These are phyloP conservation scores for Coelastrella sp. DNA, from an alignment of 139 green algal genomes.

Conservation along the genomic window DNA sequence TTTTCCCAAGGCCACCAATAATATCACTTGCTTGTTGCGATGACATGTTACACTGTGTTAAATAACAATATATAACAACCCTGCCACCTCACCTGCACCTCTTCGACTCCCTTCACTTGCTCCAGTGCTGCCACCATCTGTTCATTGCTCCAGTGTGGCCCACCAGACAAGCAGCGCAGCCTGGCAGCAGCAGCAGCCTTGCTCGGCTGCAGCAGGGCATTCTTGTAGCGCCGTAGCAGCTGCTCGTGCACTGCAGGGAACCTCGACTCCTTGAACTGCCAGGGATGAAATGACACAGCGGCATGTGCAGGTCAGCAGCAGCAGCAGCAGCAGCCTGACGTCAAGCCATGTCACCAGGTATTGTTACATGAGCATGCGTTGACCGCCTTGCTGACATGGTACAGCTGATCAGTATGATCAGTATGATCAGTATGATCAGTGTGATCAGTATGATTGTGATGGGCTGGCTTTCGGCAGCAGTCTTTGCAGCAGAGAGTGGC, in stretches of 20 bases:
- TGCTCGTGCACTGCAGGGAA: conserved; percentile 81
- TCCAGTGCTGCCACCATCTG: conserved; percentile 54
- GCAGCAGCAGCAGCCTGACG: neutral
- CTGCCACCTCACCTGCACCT: conserved; percentile 43
- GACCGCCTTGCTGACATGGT: neutral
- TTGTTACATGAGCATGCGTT: neutral
- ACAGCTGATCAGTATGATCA: neutral
- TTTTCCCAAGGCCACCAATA: neutral
- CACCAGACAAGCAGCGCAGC: conserved; percentile 67
- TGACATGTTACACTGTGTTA: neutral
- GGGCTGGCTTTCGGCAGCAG: too few species aligned
- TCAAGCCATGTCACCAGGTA: neutral
- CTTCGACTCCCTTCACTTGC: conserved; percentile 39
- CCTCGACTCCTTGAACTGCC: neutral
- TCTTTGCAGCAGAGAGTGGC: too few species aligned
- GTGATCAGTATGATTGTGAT: too few species aligned
- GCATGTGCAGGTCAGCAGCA: neutral
- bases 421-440: too few species aligned
- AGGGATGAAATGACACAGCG: neutral
- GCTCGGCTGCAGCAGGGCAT: conserved; percentile 83
- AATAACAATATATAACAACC: neutral
- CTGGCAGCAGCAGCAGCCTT: conserved; percentile 76
- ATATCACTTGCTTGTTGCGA: neutral
- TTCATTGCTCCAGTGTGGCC: conserved; percentile 53
- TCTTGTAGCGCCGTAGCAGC: conserved; percentile 82